Conservation (phyloP, 352 stramenopile species). For the Phytophthora brassicae region DNA sequence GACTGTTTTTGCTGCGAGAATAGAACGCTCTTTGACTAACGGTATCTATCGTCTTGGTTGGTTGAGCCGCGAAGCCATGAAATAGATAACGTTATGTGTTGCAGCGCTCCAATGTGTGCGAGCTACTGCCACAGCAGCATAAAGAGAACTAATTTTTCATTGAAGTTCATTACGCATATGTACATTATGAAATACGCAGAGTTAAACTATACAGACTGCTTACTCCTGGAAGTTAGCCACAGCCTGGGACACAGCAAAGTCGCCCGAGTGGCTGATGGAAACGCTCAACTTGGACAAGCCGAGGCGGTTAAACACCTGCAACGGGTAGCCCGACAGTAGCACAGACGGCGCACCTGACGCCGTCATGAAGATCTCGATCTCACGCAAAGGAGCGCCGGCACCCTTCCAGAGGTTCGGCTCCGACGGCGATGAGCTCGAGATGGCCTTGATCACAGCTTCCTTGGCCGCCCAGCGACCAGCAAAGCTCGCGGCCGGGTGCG, state of each 20-base stretch:
- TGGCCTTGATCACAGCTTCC: constrained; percentile 91
- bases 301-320: constrained; percentile 80
- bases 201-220: not conserved
- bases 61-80: too few species aligned
- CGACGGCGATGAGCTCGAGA: constrained; percentile 69
- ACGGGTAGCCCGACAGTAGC: constrained; percentile 69
- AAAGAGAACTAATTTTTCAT: not conserved
- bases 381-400: constrained; percentile 65
- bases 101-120: too few species aligned
- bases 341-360: constrained; percentile 78
- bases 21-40: too few species aligned
- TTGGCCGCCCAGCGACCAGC: constrained; percentile 88
- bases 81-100: too few species aligned
- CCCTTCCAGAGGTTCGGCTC: constrained; percentile 77
- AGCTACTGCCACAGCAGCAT: too few species aligned
- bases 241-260: constrained; percentile 86
- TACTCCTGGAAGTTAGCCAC: constrained; percentile 64
- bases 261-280: constrained; percentile 89
- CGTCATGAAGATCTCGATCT: constrained; percentile 88
- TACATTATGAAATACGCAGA: constrained; percentile 15
- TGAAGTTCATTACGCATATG: constrained; percentile 8
- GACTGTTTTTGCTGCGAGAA: too few species aligned
- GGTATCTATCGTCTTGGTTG: too few species aligned
- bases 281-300: constrained; percentile 76
- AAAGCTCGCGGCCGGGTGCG: constrained; percentile 85